Conservation (phyloP, 2,329 filamentous ascomycete species). For the Ophiostoma ips region DNA sequence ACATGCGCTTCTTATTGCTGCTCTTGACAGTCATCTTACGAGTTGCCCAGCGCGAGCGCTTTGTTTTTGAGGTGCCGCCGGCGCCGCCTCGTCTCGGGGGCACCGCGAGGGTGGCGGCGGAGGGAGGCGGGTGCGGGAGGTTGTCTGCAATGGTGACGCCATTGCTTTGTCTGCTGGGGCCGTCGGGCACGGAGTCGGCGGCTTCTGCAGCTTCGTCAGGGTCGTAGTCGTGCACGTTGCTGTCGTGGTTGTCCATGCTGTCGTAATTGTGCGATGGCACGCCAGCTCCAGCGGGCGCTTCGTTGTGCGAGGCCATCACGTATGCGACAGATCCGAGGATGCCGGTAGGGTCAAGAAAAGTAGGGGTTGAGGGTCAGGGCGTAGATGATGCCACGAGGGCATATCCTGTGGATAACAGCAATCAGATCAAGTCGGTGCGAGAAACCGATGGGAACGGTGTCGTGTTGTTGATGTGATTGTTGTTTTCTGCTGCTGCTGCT, state of each 20-base stretch:
- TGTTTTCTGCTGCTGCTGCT: too few species aligned
- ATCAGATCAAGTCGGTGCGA: not conserved
- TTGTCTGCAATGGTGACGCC: constrained; percentile 14
- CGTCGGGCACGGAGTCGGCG: not conserved
- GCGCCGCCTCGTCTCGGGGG: constrained; percentile 1
- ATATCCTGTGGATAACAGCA: constrained; percentile 4
- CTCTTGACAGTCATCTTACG: constrained; percentile 66
- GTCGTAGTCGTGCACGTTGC: not conserved
- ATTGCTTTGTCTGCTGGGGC: constrained; percentile 6
- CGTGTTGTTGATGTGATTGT: not conserved
- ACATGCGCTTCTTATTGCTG: constrained; percentile 65
- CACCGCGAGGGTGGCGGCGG: not conserved
- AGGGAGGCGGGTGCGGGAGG: constrained; percentile 16
- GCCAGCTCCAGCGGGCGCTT: not conserved
- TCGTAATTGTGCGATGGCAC: not conserved
- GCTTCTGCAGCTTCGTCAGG: not conserved
- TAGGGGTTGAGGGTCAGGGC: not conserved
- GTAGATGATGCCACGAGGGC: constrained; percentile 6
- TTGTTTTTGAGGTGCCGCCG: constrained; percentile 29
- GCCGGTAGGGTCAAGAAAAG: not conserved
- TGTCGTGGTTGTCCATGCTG: not conserved
- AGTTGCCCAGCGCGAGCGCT: constrained; percentile 92
- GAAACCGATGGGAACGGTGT: not conserved
- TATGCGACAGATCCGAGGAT: not conserved
- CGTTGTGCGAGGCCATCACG: not conserved